These are phyloP conservation scores for Pseudozyma sp. DNA, from an alignment of 1,284 basidiomycete species.

Conservation along the genomic window DNA sequence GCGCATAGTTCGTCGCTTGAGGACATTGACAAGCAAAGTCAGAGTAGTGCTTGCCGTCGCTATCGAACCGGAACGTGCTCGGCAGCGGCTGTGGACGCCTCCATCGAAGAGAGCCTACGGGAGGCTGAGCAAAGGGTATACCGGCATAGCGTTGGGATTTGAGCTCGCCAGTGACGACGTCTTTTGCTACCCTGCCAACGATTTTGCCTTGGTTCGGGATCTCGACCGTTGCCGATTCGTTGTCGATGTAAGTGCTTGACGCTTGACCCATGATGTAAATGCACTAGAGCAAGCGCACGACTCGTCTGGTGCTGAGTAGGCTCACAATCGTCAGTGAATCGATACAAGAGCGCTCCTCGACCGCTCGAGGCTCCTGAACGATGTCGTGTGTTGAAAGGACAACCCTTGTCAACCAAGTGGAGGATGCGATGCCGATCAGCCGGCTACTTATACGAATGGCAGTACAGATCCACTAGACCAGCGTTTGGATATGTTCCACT, in stretches of 20 bases:
- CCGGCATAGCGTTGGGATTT: conserved; percentile 44
- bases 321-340: not conserved
- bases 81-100: conserved; percentile 34
- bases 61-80: conserved; percentile 24
- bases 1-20: conserved; percentile 35
- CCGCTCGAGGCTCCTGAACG: too few species aligned
- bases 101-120: conserved; percentile 42
- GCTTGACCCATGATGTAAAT: conserved; percentile 36
- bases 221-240: conserved; percentile 20
- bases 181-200: conserved; percentile 19
- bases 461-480: too few species aligned
- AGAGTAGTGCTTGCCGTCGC: conserved; percentile 24
- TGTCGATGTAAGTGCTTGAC: conserved; percentile 23
- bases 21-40: conserved; percentile 23
- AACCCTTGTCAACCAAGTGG: too few species aligned
- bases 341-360: too few species aligned
- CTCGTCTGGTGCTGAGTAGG: not conserved
- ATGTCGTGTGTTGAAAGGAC: too few species aligned
- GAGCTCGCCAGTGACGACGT: conserved; percentile 19
- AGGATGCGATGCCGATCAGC: too few species aligned
- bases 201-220: conserved; percentile 34
- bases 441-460: too few species aligned
- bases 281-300: not conserved
- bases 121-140: conserved; percentile 50
- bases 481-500: too few species aligned